Conservation (phyloP, 2,329 filamentous ascomycete species). For the Aspergillus texensis region DNA sequence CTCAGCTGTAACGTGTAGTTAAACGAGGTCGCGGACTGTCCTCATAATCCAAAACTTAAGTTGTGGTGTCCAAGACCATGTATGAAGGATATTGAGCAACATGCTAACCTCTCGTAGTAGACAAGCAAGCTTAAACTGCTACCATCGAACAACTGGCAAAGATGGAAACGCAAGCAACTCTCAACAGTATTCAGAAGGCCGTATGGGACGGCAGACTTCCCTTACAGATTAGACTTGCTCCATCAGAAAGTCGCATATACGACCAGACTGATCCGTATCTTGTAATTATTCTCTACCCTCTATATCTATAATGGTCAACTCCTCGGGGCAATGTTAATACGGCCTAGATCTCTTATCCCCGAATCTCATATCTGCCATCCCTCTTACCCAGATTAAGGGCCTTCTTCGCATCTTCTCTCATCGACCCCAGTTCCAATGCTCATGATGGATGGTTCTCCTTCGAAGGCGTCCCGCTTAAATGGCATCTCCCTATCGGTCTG, state of each 20-base stretch:
- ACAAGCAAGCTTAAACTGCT: not conserved
- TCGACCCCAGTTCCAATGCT: slow-evolving; percentile 56
- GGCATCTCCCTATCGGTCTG: slow-evolving; percentile 71
- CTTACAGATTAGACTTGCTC: slow-evolving; percentile 61
- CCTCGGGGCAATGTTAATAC: not conserved
- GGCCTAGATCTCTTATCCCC: slow-evolving; percentile 61
- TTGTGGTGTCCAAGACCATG: not conserved
- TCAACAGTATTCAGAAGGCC: slow-evolving; percentile 43
- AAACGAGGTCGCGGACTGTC: not conserved
- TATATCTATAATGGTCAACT: not conserved
- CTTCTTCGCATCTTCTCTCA: slow-evolving; percentile 63
- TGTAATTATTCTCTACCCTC: slow-evolving; percentile 41
- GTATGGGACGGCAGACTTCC: slow-evolving; percentile 64
- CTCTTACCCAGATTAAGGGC: slow-evolving; percentile 63
- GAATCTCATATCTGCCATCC: slow-evolving; percentile 70
- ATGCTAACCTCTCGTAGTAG: slow-evolving; percentile 1
- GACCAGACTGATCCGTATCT: slow-evolving; percentile 64
- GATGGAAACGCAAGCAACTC: slow-evolving; percentile 32
- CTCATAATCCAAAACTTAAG: not conserved
- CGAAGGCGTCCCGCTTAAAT: slow-evolving; percentile 69
- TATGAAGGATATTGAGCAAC: not conserved
- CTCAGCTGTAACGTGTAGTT: slow-evolving; percentile 6
- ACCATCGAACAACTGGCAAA: slow-evolving; percentile 1
- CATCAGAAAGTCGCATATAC: slow-evolving; percentile 62
- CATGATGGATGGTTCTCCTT: slow-evolving; percentile 67